A percentile compares a stretch with the other conserved stretches of the same genome.
phyloP scores from a whole-genome alignment of 2,329 filamentous ascomycete species.

The Cladophialophora bantiana region DNA sequence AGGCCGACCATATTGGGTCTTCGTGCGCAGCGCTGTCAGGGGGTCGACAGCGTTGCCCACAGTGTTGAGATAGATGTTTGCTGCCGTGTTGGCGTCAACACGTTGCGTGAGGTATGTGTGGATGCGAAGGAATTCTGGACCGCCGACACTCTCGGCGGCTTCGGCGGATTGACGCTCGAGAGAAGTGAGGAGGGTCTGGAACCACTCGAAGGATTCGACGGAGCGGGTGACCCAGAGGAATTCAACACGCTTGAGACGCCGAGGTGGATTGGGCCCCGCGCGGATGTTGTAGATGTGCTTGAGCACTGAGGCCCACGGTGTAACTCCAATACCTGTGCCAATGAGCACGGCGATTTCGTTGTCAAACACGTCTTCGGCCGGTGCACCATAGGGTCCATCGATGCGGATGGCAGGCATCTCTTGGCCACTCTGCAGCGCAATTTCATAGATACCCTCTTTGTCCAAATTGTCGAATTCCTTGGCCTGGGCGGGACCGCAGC shows the following conservation, averaged over 20 bases:
- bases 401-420: conserved; percentile 89
- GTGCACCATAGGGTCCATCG: conserved; percentile 94
- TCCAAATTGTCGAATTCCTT: conserved; percentile 92
- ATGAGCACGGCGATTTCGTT: conserved; percentile 82
- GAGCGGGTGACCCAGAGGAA: conserved; percentile 99
- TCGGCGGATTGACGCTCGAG: conserved; percentile 85
- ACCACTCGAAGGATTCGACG: conserved; percentile 97
- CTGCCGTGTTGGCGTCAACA: conserved; percentile 87
- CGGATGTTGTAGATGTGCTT: conserved; percentile 99
- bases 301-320: conserved; percentile 84
- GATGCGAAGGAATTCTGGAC: conserved; percentile 86
- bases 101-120: conserved; percentile 97
- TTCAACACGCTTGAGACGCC: conserved; percentile 89
- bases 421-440: conserved; percentile 90
- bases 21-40: conserved; percentile 84
- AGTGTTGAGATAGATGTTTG: conserved; percentile 96
- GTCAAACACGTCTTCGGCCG: conserved; percentile 97
- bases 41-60: conserved; percentile 89
- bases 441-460: conserved; percentile 96
- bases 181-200: conserved; percentile 89
- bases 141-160: conserved; percentile 63
- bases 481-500: conserved; percentile 83
- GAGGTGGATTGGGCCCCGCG: conserved; percentile 85
- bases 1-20: conserved; percentile 94
- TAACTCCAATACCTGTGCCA: conserved; percentile 83